Conservation (phyloP, 306 rosid genomes). For the Malus fusca region DNA sequence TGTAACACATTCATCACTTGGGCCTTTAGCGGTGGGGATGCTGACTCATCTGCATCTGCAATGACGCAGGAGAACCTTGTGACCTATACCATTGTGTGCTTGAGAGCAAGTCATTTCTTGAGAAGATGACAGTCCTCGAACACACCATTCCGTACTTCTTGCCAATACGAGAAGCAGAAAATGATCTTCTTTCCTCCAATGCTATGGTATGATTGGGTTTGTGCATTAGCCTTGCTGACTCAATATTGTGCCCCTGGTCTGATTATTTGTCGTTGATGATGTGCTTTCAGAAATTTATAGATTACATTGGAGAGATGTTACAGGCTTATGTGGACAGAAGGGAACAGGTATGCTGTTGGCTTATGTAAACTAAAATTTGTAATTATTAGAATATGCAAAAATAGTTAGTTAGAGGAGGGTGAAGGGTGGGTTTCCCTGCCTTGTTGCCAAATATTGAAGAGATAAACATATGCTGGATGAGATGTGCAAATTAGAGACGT, state of each 20-base stretch:
- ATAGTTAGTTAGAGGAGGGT: background rate
- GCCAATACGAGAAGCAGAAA: slow-evolving; percentile 82
- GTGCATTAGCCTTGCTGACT: slow-evolving; percentile 22
- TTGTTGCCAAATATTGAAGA: background rate
- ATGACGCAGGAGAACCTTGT: slow-evolving; percentile 68
- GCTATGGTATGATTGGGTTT: slow-evolving; percentile 68
- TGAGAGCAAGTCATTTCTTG: slow-evolving; percentile 94
- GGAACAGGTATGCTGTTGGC: slow-evolving; percentile 70
- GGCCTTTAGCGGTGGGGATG: background rate
- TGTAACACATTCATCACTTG: background rate
- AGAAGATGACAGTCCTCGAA: slow-evolving; percentile 86
- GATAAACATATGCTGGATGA: background rate
- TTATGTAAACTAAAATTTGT: background rate
- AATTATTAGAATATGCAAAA: background rate
- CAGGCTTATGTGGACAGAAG: slow-evolving; percentile 94
- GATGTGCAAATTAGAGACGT: background rate
- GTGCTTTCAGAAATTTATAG: slow-evolving; percentile 84
- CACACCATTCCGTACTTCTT: slow-evolving; percentile 89
- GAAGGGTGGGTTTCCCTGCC: background rate
- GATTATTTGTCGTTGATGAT: slow-evolving; percentile 7
- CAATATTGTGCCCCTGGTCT: slow-evolving; percentile 17
- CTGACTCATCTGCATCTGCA: slow-evolving; percentile 3
- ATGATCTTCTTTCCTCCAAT: slow-evolving; percentile 74
- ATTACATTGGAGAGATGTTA: slow-evolving; percentile 82
- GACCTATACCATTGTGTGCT: slow-evolving; percentile 86